A percentile compares a stretch with the other conserved stretches of the same genome.
Conservation (phyloP, 2,329 filamentous ascomycete genomes). For the Thelonectria discophora region DNA sequence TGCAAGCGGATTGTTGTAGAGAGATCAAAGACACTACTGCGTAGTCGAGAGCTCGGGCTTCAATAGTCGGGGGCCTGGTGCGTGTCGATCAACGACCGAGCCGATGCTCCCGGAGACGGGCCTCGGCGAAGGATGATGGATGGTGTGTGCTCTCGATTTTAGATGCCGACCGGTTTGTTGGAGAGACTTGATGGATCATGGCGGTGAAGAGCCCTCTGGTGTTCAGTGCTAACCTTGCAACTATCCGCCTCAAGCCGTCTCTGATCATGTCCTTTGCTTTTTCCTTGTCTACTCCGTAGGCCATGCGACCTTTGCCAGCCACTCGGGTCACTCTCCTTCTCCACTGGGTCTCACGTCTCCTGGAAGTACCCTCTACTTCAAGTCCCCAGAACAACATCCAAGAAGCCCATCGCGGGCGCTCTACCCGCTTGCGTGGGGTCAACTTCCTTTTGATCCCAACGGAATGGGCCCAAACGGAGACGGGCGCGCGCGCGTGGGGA, state of each 20-base stretch:
- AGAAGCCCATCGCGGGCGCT: constrained; percentile 8
- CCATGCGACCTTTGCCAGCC: constrained; percentile 14
- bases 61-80: not conserved
- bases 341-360: constrained; percentile 17
- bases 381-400: not conserved
- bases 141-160: not conserved
- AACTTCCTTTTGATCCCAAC: too few species aligned
- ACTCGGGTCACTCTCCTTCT: constrained; percentile 10
- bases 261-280: constrained; percentile 21
- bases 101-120: not conserved
- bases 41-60: too few species aligned
- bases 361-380: constrained; percentile 2
- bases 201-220: too few species aligned
- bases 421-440: constrained; percentile 12
- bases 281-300: constrained; percentile 5
- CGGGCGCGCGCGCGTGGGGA: not conserved
- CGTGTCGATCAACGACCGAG: too few species aligned
- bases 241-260: too few species aligned
- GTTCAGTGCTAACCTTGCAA: too few species aligned
- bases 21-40: too few species aligned
- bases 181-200: too few species aligned
- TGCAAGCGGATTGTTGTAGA: too few species aligned
- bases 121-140: not conserved
- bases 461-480: constrained; percentile 19
- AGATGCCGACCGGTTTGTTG: too few species aligned